Base-by-base conservation (phyloP, 139 green algal species). In the Asterochloris sp. region DNA sequence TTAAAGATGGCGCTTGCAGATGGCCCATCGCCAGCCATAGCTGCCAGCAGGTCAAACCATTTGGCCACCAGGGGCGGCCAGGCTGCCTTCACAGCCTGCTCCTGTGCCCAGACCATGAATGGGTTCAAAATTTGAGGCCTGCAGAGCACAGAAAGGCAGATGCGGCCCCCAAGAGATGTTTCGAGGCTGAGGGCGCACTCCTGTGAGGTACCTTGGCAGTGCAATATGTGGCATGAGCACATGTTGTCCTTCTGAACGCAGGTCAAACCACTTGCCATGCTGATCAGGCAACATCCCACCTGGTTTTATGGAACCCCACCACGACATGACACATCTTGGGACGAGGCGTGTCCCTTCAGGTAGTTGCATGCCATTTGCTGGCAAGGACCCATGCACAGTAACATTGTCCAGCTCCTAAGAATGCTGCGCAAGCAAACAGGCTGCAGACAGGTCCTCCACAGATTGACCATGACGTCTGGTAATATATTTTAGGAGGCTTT, bases 21-120 rank as follows among this genome's bases (percentile, higher is more conserved):
- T 2, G 38, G 38, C 38, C 38, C 38, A 6, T 54, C 38, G 38
- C 38, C 38, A 54, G 91, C 91, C 64, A 96, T 85, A 0, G 89
- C 85, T 17, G 85, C 86, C 86, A 96, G 88, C 21, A 96, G 84
- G 28, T 87, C 85, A 73, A 96, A 80, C 73, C 93, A 94, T 11
- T 87, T 89, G 74, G 94, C 86, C 21, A 90, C 78, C 38, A 86
- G 71, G n/a, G 78, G 62, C 19, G 86, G 84, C 24, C 80, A 79
- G 61, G 69, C 80, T 27, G 60, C 23, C 16, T 89, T 68, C 0
- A 79, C 81, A 0, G 81, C 54, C 23, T 89, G 76, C 6, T 81
- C 80, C 60, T 66, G 81, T 61, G 91, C 80, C 1, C 83, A 85
- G 12, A 85, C 78, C 78, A 94, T 91, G 78, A 91, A 86, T 23